Conservation (phyloP, 495 filamentous ascomycete genomes). For the Lasiosphaeria hispida region DNA sequence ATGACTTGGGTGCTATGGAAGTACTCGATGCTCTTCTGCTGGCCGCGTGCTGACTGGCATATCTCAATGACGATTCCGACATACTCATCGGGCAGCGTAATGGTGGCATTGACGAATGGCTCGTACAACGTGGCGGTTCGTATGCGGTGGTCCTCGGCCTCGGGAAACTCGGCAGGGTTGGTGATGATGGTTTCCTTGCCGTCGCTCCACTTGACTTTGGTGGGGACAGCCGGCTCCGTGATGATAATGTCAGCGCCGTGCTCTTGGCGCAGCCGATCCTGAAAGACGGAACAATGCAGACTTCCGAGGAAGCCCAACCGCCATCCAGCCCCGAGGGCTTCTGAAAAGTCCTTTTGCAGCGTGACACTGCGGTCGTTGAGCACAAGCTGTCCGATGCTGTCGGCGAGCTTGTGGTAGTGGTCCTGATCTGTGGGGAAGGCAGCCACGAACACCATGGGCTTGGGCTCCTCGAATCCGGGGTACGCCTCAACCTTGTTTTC, state of each 20-base stretch:
- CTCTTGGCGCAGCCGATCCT: constrained; percentile 93
- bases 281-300: constrained; percentile 95
- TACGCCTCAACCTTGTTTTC: constrained; percentile 76
- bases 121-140: constrained; percentile 65
- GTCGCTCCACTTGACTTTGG: constrained; percentile 74
- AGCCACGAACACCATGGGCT: constrained; percentile 98
- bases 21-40: constrained; percentile 81
- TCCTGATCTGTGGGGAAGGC: constrained; percentile 90
- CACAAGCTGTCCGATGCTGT: constrained; percentile 90
- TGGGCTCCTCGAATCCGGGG: constrained; percentile 94
- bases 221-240: constrained; percentile 91
- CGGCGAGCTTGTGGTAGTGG: constrained; percentile 82
- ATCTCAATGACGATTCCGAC: constrained; percentile 92
- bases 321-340: constrained; percentile 92
- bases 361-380: constrained; percentile 95
- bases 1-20: constrained; percentile 96
- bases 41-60: constrained; percentile 84
- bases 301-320: constrained; percentile 93
- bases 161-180: constrained; percentile 85
- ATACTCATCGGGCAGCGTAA: constrained; percentile 92
- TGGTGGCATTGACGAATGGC: constrained; percentile 80
- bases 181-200: constrained; percentile 70
- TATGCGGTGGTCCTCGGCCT: constrained; percentile 57
- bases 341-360: constrained; percentile 86
- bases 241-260: constrained; percentile 96